Evolutionary conservation across 1,284 basidiomycete species (phyloP), one percentile per base, ranked within the genome.

Genomic region (Rhodotorula sp.): DNA sequence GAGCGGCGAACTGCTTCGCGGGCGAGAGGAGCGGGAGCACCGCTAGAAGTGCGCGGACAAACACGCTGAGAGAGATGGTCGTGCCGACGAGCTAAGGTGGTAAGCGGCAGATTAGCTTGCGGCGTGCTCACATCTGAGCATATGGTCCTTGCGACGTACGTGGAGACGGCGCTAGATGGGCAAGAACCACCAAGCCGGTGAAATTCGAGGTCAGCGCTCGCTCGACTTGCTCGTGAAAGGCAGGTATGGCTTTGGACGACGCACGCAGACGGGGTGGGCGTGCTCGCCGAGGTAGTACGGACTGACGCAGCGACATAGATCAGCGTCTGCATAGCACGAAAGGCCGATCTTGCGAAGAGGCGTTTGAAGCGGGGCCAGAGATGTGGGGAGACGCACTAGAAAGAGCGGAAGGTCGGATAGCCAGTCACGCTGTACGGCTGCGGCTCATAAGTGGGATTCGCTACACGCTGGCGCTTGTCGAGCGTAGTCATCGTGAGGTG

Each of bases 241-340:
- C 13, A 34, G 41, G 9, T 45, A 17, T 19, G 21, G 46, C 9
- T 16, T 1, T n/a, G 8, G 34, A 16, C 7, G 8, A 48, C 60
- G 42, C 16, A 58, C 56, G 41, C 66, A 67, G 59, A 54, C 25
- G 4, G 56, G 46, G 50, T 72, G 59, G 19, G 44, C 55, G 63
- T 72, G 70, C 27, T 72, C 70, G 25, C 70, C 70, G 14, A 72
- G 60, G 25, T 72, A 72, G 66, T 72, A 72, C 8, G 70, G 70
- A 23, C 70, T 72, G 64, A 34, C 34, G 5, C 34, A 34, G 34
- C 2, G 34, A 34, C 13, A 12, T 9, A 3, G 7, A 48, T 27
- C 21, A 17, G 41, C 3, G 23, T 19, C 25, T 0, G 34, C 16
- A 25, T 7, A 61, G n/a, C 54, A 41, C 41, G 53, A 46, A 21